phyloP scores from a whole-genome alignment of 2,329 filamentous ascomycete species.

The Cercospora zeae-maydis region DNA sequence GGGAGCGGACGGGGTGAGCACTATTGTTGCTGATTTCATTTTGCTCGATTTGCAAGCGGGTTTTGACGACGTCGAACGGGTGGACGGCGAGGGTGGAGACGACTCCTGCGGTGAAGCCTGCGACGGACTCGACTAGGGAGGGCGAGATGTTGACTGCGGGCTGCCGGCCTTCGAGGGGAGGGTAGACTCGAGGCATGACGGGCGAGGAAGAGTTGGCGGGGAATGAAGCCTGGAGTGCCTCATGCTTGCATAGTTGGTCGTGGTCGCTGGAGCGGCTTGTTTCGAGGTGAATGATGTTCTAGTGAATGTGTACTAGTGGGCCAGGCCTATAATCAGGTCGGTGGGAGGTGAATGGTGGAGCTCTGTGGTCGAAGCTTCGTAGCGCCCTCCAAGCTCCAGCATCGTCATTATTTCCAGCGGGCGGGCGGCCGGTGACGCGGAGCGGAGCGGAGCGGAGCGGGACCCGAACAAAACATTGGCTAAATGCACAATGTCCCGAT shows the following conservation, averaged over 20 bases:
- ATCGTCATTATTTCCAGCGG: background rate
- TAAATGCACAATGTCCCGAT: background rate
- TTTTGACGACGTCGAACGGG: conserved; percentile 94
- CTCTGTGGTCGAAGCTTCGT: conserved; percentile 3
- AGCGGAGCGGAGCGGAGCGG: background rate
- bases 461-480: background rate
- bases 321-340: background rate
- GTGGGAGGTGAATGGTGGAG: background rate
- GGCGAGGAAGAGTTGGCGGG: background rate
- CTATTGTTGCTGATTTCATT: conserved; percentile 9
- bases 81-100: conserved; percentile 84
- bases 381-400: conserved; percentile 1
- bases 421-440: background rate
- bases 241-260: conserved; percentile 8
- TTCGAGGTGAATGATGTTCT: background rate
- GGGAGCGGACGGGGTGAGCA: background rate
- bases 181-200: conserved; percentile 49
- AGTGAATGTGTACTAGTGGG: background rate
- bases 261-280: background rate
- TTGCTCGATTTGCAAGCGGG: conserved; percentile 67
- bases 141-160: conserved; percentile 61
- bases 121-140: conserved; percentile 79
- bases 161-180: conserved; percentile 45
- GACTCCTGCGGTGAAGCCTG: conserved; percentile 84
- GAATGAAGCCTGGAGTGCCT: background rate